Conservation (phyloP, 768 basidiomycete species). For the Termitomyces bulborhizus region DNA sequence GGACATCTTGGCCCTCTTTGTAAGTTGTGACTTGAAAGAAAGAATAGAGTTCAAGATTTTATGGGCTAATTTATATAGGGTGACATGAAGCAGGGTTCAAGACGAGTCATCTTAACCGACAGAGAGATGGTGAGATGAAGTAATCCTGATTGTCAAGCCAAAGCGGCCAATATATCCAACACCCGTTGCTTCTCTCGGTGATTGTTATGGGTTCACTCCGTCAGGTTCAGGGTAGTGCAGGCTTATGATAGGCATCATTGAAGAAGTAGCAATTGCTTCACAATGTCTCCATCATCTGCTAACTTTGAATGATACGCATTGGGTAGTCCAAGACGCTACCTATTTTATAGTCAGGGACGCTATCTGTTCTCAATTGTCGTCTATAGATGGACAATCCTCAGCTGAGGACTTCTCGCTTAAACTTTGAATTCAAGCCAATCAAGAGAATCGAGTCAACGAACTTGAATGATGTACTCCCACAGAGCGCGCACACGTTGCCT, state of each 20-base stretch:
- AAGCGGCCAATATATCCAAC: not conserved
- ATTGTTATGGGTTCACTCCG: not conserved
- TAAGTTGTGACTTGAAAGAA: not conserved
- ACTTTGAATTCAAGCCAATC: not conserved
- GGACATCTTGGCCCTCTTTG: not conserved
- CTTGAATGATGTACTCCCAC: not conserved
- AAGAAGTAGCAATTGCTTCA: not conserved
- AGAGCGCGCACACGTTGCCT: no score
- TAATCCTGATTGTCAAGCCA: not conserved
- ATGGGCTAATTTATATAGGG: not conserved
- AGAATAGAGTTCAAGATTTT: not conserved
- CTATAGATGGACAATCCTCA: not conserved
- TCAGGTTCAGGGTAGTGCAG: not conserved
- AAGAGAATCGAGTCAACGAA: not conserved
- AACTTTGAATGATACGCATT: not conserved
- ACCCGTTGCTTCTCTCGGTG: not conserved
- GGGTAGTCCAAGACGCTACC: not conserved
- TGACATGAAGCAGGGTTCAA: not conserved
- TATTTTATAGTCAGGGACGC: not conserved
- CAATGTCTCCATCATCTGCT: not conserved
- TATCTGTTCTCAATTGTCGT: not conserved
- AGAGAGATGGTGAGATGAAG: not conserved
- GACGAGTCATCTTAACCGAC: not conserved
- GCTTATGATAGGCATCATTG: not conserved
- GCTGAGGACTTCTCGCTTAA: not conserved